A percentile compares a stretch with the other conserved stretches of the same genome.
Evolutionary conservation across 306 rosid genomes (phyloP).

Genomic region (Hippophae rhamnoides): DNA sequence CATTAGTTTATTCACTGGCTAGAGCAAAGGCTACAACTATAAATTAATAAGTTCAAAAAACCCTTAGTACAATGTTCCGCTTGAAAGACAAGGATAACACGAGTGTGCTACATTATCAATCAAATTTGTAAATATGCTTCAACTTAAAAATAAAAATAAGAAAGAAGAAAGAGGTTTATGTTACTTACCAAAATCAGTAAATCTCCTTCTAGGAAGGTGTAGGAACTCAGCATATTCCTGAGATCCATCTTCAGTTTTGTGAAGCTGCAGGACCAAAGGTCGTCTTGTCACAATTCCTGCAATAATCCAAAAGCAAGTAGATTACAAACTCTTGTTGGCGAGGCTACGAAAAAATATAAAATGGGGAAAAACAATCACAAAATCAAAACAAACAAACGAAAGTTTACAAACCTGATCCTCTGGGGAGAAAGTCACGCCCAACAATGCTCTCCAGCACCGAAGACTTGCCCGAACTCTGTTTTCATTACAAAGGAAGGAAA

Average conservation of each 20-base stretch:
- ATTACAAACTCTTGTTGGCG: background rate
- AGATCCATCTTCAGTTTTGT: constrained; percentile 55
- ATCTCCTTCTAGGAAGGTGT: constrained; percentile 67
- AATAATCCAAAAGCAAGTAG: constrained; percentile 10
- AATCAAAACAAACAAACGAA: background rate
- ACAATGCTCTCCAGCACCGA: constrained; percentile 93
- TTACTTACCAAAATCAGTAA: constrained; percentile 56
- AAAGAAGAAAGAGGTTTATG: background rate
- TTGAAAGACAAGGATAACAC: too few species aligned
- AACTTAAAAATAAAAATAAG: background rate
- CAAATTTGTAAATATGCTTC: background rate
- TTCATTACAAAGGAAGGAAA: constrained; percentile 1
- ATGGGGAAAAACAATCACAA: background rate
- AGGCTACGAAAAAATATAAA: background rate
- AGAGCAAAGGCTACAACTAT: background rate
- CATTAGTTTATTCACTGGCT: background rate
- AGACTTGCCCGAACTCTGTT: constrained; percentile 96
- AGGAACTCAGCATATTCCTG: constrained; percentile 95
- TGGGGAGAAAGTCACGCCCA: constrained; percentile 93
- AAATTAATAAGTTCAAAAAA: too few species aligned
- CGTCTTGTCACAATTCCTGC: constrained; percentile 94
- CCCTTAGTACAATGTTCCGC: too few species aligned
- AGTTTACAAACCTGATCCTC: constrained; percentile 69
- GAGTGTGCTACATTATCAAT: background rate
- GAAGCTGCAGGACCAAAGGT: constrained; percentile 95